Evolutionary conservation across 345 rosid species (phyloP).

Genomic region (Lepidium aucheri): DNA sequence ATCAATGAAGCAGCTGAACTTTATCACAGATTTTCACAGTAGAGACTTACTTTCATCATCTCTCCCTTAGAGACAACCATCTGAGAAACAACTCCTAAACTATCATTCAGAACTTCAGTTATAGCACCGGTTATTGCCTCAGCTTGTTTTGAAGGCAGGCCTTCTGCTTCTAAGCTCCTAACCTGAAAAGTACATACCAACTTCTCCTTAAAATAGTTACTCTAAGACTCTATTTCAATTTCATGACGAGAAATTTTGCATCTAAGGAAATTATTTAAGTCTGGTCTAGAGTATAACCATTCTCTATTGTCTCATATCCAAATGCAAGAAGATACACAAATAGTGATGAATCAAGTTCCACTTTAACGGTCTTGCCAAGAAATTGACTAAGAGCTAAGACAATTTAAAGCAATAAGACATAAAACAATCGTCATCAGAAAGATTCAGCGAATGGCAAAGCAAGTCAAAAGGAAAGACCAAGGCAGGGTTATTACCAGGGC

Average conservation of each 20-base stretch:
- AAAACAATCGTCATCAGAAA: background rate
- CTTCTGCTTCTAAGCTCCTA: conserved; percentile 73
- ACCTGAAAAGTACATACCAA: conserved; percentile 40
- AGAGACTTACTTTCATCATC: conserved; percentile 64
- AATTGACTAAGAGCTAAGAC: background rate
- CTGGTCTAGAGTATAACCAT: background rate
- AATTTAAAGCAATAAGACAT: background rate
- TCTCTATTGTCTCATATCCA: background rate
- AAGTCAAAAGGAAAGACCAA: background rate
- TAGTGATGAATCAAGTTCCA: background rate
- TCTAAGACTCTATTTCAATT: background rate
- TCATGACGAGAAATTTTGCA: background rate
- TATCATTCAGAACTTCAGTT: conserved; percentile 63
- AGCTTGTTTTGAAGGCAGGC: conserved; percentile 83
- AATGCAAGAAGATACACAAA: background rate
- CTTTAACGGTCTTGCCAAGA: background rate
- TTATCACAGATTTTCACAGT: background rate
- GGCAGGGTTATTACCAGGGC: conserved; percentile 49
- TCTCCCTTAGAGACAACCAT: conserved; percentile 67
- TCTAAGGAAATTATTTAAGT: background rate
- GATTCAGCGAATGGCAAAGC: background rate
- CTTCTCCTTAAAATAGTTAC: background rate
- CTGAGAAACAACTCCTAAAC: conserved; percentile 69
- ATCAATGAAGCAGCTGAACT: background rate
- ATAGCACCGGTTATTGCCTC: conserved; percentile 79